Conservation (phyloP, 164 flowering plant species). For the Dillenia suffruticosa region DNA sequence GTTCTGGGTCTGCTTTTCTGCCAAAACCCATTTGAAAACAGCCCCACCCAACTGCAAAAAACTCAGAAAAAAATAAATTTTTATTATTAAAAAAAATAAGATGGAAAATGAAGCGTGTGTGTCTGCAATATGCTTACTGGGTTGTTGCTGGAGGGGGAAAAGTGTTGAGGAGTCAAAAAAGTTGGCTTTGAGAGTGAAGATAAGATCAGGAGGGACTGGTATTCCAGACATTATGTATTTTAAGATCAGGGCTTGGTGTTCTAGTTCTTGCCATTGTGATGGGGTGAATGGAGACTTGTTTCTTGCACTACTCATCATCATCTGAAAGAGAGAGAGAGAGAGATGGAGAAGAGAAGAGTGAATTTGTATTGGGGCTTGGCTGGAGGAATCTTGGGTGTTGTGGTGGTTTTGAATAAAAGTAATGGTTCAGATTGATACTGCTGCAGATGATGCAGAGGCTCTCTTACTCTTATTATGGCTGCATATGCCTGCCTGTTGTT, state of each 20-base stretch:
- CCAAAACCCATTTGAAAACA: slow-evolving; percentile 50
- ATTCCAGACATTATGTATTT: slow-evolving; percentile 47
- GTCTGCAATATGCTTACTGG: slow-evolving; percentile 21
- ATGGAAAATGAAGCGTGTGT: not conserved
- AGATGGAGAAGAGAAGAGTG: not conserved
- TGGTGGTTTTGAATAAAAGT: slow-evolving; percentile 13
- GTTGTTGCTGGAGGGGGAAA: slow-evolving; percentile 31
- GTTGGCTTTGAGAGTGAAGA: slow-evolving; percentile 31
- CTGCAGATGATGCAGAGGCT: not conserved
- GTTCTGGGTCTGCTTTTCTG: slow-evolving; percentile 61
- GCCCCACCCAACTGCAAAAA: slow-evolving; percentile 43
- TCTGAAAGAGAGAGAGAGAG: not conserved
- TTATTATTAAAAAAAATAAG: slow-evolving; percentile 4
- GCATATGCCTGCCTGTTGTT: slow-evolving; percentile 15
- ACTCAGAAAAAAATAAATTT: slow-evolving; percentile 9
- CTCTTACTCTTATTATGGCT: slow-evolving; percentile 32
- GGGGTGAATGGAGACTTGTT: slow-evolving; percentile 43
- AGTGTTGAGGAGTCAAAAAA: slow-evolving; percentile 25
- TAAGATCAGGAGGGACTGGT: slow-evolving; percentile 53
- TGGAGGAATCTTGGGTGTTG: slow-evolving; percentile 33
- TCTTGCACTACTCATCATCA: slow-evolving; percentile 28
- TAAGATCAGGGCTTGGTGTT: slow-evolving; percentile 65
- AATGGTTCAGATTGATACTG: slow-evolving; percentile 14
- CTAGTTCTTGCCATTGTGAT: slow-evolving; percentile 68
- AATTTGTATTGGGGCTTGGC: slow-evolving; percentile 11